Evolutionary conservation across 2,329 filamentous ascomycete genomes (phyloP).

Genomic region (Bipolaris cookei): DNA sequence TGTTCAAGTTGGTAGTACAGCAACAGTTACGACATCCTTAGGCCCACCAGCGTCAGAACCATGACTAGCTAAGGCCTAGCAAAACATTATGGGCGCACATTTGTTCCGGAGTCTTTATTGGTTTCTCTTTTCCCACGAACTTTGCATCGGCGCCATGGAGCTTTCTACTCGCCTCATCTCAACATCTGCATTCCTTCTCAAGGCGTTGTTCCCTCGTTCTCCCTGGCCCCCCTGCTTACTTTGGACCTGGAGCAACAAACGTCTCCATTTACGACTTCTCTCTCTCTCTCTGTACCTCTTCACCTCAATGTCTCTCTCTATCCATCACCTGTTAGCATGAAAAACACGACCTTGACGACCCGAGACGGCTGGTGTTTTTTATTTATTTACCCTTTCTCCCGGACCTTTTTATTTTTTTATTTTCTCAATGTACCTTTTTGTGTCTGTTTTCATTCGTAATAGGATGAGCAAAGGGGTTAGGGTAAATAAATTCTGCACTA

Average conservation of each 20-base stretch:
- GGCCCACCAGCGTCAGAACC: background rate
- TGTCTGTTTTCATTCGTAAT: too few relatives aligned
- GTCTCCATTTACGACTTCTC: background rate
- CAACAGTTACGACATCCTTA: background rate
- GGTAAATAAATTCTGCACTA: too few relatives aligned
- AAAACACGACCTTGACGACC: constrained; percentile 3
- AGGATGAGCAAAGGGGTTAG: too few relatives aligned
- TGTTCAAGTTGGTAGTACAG: background rate
- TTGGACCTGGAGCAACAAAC: background rate
- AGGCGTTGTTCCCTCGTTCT: background rate
- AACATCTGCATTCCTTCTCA: background rate
- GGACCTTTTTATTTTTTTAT: background rate
- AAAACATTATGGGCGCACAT: constrained; percentile 5
- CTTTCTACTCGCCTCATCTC: background rate
- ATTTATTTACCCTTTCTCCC: background rate
- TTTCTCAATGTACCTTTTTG: background rate
- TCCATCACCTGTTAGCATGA: background rate
- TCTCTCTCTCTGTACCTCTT: background rate
- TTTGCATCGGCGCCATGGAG: background rate
- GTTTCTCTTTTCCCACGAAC: background rate
- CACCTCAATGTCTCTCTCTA: constrained; percentile 1
- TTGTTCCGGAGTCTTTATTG: constrained; percentile 1
- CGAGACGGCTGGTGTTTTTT: background rate
- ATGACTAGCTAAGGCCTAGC: background rate
- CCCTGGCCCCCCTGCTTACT: background rate